Conservation (phyloP, 176 grass and related monocot species). For the Triticum timopheevii region DNA sequence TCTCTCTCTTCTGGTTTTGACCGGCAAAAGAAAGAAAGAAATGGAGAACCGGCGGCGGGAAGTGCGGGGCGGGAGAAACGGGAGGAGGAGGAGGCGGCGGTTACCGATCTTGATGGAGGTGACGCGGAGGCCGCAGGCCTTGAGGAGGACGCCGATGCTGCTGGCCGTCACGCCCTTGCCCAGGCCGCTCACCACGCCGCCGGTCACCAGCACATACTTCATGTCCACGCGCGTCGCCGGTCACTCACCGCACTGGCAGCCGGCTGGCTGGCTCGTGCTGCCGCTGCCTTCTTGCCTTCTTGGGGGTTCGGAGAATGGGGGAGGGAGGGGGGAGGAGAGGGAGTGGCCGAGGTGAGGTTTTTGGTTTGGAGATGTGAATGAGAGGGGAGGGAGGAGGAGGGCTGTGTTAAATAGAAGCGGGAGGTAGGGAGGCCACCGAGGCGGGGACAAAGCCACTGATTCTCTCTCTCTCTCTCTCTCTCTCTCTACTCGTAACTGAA, state of each 20-base stretch:
- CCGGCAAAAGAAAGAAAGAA: neutral
- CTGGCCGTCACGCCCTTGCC: slow-evolving; percentile 96
- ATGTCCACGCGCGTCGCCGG: slow-evolving; percentile 18
- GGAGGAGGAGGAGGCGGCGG: neutral
- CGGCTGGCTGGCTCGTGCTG: neutral
- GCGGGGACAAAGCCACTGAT: neutral
- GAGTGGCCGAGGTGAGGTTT: neutral
- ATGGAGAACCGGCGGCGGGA: neutral
- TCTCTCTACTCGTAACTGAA: neutral
- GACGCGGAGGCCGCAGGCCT: slow-evolving; percentile 77
- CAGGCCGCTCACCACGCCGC: slow-evolving; percentile 88
- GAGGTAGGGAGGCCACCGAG: too few species aligned
- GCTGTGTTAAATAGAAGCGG: neutral
- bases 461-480: neutral
- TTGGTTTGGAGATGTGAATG: neutral
- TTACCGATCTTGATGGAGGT: slow-evolving; percentile 98
- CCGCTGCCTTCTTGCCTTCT: too few species aligned
- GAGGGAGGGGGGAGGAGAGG: neutral
- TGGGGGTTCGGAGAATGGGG: neutral
- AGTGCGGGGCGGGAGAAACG: neutral
- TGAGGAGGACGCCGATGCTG: slow-evolving; percentile 89
- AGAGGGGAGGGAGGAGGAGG: neutral
- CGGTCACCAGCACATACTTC: slow-evolving; percentile 98
- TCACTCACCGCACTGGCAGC: neutral
- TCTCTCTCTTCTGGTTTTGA: neutral